Evolutionary conservation across 208 protist genomes (phyloP), one percentile per base, ranked within the genome.

Genomic region (Wallacemonas rigidus): DNA sequence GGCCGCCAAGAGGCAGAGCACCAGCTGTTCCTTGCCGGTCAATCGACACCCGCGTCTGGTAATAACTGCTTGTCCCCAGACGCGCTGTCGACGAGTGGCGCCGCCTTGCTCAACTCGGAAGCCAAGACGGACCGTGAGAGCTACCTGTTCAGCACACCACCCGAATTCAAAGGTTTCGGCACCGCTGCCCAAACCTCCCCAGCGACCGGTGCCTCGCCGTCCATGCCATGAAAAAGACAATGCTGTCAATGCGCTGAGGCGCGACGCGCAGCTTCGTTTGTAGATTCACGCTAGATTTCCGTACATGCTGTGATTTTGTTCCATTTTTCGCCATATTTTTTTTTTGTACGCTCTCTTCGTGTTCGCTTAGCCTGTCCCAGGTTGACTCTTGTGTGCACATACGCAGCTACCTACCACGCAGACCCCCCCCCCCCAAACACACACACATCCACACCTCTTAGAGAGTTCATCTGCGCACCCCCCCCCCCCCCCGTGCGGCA

Each of bases 121-220:
- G 74, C 74, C 35, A 76, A 76, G 39, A 64, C 53, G 2, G 76
- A 84, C 41, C 74, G 83, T 41, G 69, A 81, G 55, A 84, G 79
- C 54, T 76, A 74, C 50, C 47, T 91, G 14, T 95, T 95, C 57
- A 84, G 77, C 61, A 95, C 90, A 5, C 90, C 90, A 26, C 90
- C 90, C 2, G 83, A 86, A 69, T 92, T 95, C 62, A 86, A 87
- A 2, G 90, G 87, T 1, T 95, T 95, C 17, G 43, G 39, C 3
- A 71, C 57, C 53, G 63, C 51, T 0, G 15, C 51, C 2, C 61
- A 53, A 2, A 53, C 71, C 2, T 79, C 47, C 2, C 65, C 71
- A 40, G 7, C 63, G 11, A 65, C 67, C 50, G 57, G 65, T n/a
- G 54, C 5, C 11, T 77, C 73, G 3, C 67, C 73, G 2, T 9